phyloP scores from a whole-genome alignment of 164 flowering plant genomes.

The Macadamia tetraphylla region DNA sequence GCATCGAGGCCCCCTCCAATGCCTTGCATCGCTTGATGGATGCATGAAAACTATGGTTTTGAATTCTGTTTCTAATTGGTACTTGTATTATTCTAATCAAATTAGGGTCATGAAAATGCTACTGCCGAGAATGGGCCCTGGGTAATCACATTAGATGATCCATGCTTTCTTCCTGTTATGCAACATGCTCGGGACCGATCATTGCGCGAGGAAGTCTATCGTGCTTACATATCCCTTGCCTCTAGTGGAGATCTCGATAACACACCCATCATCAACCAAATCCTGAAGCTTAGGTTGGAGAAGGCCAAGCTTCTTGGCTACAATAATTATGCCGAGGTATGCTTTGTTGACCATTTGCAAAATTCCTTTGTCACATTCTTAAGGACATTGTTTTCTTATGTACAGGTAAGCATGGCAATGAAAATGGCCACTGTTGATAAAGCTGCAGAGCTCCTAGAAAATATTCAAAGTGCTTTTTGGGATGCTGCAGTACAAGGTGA shows the following conservation, averaged over 20 bases:
- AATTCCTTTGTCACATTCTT: background rate
- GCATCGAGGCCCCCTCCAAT: no score
- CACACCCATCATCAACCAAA: slow-evolving; percentile 70
- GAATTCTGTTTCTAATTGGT: background rate
- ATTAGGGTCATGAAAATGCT: slow-evolving; percentile 85
- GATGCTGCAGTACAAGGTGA: slow-evolving; percentile 82
- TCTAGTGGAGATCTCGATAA: slow-evolving; percentile 89
- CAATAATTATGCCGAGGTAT: slow-evolving; percentile 92
- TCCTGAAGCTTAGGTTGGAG: slow-evolving; percentile 82
- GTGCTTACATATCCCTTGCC: slow-evolving; percentile 79
- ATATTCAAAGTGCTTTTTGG: slow-evolving; percentile 90
- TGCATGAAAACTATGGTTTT: no score
- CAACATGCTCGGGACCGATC: slow-evolving; percentile 78
- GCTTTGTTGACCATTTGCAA: background rate
- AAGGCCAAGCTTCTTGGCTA: slow-evolving; percentile 91
- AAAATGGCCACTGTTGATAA: slow-evolving; percentile 95
- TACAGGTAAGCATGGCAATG: slow-evolving; percentile 94
- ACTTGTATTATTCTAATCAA: background rate
- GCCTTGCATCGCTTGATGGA: no score
- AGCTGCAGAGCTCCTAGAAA: slow-evolving; percentile 85
- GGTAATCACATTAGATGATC: slow-evolving; percentile 91
- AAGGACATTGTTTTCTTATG: slow-evolving; percentile 12
- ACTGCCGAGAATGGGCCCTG: slow-evolving; percentile 96
- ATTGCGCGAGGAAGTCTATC: slow-evolving; percentile 85
- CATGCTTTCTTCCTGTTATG: slow-evolving; percentile 83